These are phyloP conservation scores for Craterostigma plantagineum DNA, from an alignment of 257 asterid species.

Conservation along the genomic window DNA sequence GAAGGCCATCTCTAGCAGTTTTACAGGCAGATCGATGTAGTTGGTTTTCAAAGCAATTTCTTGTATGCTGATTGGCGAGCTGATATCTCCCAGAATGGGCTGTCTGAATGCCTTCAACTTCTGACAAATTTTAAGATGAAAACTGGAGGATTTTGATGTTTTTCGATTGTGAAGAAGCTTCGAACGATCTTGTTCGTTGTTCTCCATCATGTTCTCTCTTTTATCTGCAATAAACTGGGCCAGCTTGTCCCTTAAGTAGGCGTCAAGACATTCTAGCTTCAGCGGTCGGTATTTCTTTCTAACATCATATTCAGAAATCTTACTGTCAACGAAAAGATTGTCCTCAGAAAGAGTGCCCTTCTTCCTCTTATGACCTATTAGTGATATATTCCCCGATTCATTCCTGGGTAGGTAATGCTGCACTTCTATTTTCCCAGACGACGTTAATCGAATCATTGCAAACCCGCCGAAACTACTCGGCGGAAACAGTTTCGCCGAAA, in stretches of 20 bases:
- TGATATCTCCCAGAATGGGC: conserved; percentile 16
- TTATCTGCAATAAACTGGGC: conserved; percentile 16
- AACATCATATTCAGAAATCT: conserved; percentile 15
- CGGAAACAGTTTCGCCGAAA: conserved; percentile 16
- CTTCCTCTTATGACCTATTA: conserved; percentile 23
- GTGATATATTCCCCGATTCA: conserved; percentile 16
- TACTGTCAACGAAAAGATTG: conserved; percentile 22
- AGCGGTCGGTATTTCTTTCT: conserved; percentile 17
- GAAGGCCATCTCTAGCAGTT: conserved; percentile 23
- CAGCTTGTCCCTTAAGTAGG: conserved; percentile 29
- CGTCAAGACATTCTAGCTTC: conserved; percentile 29
- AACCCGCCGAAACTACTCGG: conserved; percentile 32
- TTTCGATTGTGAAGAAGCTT: conserved; percentile 9
- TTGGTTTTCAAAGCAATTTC: conserved; percentile 44
- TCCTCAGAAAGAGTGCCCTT: conserved; percentile 13
- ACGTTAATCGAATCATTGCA: conserved; percentile 33
- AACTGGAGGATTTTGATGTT: conserved; percentile 1
- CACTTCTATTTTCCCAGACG: conserved; percentile 65
- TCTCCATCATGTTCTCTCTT: conserved; percentile 9
- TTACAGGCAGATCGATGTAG: conserved; percentile 29
- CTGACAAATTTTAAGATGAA: conserved; percentile 24
- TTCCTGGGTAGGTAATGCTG: conserved; percentile 37
- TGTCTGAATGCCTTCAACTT: conserved; percentile 18
- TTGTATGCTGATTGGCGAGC: conserved; percentile 43
- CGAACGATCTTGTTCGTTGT: conserved; percentile 4